Evolutionary conservation across 768 basidiomycete species (phyloP).

Genomic region (Russula virescens): DNA sequence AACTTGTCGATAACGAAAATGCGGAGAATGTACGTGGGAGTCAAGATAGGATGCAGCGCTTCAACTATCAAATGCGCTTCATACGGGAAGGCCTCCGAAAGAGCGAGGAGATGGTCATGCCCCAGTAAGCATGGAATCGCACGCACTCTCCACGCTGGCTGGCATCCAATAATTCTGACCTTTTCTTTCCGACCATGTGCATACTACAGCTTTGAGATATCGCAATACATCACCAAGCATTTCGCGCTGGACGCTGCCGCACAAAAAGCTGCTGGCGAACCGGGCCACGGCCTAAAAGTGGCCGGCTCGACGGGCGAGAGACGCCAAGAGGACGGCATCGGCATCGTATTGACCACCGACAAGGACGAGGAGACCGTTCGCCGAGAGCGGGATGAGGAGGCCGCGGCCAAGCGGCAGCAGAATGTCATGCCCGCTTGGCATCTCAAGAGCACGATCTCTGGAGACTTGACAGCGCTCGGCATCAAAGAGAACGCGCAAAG

Average conservation of each 20-base stretch:
- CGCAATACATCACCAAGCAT: constrained; percentile 73
- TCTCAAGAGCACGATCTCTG: constrained; percentile 91
- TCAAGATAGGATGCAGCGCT: constrained; percentile 93
- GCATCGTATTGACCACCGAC: constrained; percentile 84
- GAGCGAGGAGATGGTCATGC: constrained; percentile 82
- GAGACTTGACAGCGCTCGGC: constrained; percentile 83
- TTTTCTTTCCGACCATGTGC: not conserved
- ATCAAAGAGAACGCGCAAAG: constrained; percentile 60
- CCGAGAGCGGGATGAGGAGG: constrained; percentile 71
- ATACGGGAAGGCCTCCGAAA: constrained; percentile 83
- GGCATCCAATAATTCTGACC: not conserved
- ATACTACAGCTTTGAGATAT: constrained; percentile 66
- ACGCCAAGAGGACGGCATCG: constrained; percentile 69
- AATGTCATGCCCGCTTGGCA: constrained; percentile 94
- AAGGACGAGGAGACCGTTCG: constrained; percentile 75
- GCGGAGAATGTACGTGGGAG: constrained; percentile 77
- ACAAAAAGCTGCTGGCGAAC: constrained; percentile 44
- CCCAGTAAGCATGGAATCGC: constrained; percentile 50
- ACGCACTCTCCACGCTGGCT: not conserved
- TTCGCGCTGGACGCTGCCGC: constrained; percentile 53
- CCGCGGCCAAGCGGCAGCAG: constrained; percentile 81
- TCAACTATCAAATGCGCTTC: constrained; percentile 86
- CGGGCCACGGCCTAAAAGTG: constrained; percentile 58
- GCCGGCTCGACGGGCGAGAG: constrained; percentile 58
- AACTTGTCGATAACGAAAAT: constrained; percentile 89